phyloP scores from a whole-genome alignment of 768 basidiomycete genomes.

The Hortiboletus flavorubellus region DNA sequence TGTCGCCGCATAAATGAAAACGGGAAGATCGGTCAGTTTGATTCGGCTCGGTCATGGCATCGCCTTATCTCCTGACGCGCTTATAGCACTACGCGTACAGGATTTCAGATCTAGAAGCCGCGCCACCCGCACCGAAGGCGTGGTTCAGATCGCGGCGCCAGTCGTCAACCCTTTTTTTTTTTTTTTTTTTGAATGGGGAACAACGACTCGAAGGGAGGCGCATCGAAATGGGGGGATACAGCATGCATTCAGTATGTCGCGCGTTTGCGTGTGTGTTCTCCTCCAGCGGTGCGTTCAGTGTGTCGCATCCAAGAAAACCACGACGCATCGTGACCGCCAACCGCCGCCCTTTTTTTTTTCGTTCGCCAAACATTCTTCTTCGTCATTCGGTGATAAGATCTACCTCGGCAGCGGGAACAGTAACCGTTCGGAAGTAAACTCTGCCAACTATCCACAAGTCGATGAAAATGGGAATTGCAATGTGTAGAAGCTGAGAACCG shows the following conservation, averaged over 20 bases:
- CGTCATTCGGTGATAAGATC: constrained; percentile 61
- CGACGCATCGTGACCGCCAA: constrained; percentile 21
- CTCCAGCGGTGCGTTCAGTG: not conserved
- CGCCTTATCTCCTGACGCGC: constrained; percentile 21
- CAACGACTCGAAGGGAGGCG: not conserved
- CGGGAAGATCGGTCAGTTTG: not conserved
- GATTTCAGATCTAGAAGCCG: not conserved
- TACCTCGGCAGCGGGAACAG: constrained; percentile 42
- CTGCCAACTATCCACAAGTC: constrained; percentile 17
- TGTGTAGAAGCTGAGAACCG: constrained; percentile 1
- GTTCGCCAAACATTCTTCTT: constrained; percentile 46
- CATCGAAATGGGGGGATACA: not conserved
- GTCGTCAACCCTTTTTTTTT: not conserved
- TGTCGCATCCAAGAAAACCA: constrained; percentile 8
- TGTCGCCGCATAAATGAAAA: constrained; percentile 17
- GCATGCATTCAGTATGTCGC: not conserved
- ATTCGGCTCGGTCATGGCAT: constrained; percentile 17
- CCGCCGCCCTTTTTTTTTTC: constrained; percentile 39
- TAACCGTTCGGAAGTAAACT: constrained; percentile 20
- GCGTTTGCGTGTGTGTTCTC: not conserved
- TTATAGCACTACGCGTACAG: not conserved
- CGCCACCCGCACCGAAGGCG: not conserved
- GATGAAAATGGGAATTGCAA: constrained; percentile 18
- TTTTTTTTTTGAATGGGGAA: not conserved
- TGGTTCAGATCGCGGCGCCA: constrained; percentile 3